Evolutionary conservation across 495 filamentous ascomycete species (phyloP), one percentile per base, ranked within the genome.

Genomic region (Melanomma pulvis-pyrius): DNA sequence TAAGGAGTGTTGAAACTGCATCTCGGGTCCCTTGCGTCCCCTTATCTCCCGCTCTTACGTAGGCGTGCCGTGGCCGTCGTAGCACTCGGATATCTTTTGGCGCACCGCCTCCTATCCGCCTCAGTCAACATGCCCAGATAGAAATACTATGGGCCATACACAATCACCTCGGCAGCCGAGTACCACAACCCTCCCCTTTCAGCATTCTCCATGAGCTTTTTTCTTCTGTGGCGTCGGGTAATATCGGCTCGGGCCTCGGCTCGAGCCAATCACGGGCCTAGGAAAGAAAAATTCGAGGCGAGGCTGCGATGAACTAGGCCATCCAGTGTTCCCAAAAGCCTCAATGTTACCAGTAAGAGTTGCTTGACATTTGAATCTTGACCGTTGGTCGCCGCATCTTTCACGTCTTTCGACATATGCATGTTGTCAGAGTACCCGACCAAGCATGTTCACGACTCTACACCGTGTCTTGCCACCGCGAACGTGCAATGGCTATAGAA

Each of bases 71-170:
- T 22, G 19, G 11, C 58, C 58, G 30, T 52, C 36, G 49, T 39
- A 49, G 22, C 30, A 30, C 9, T 39, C 59, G 59, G 59, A 44
- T 62, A 62, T 54, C 59, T 28, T 62, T 62, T 62, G 59, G 59
- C 48, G 59, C 59, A 62, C 30, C 29, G 15, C 19, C 17, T 28
- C 25, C 44, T 49, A 11, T 15, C 2, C 2, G 39, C 13, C 17
- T 7, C 39, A 11, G 13, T 36, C 32, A 44, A 44, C 39, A 44
- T 44, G 3, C 13, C 48, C 30, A 32, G 32, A 26, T 53, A 4
- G 12, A 21, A 19, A 28, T 25, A 24, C 15, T 49, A 48, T 29
- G 52, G 2, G 17, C 21, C 28, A n/a, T 39, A 13, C 46, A 19
- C 28, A 12, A 41, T 22, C 36, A 19, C 32, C 34, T 53, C 36